Percentiles rank a stretch among this genome's conserved stretches.
phyloP scores from a whole-genome alignment of 805 yeast species.

The Brettanomyces bruxellensis region DNA sequence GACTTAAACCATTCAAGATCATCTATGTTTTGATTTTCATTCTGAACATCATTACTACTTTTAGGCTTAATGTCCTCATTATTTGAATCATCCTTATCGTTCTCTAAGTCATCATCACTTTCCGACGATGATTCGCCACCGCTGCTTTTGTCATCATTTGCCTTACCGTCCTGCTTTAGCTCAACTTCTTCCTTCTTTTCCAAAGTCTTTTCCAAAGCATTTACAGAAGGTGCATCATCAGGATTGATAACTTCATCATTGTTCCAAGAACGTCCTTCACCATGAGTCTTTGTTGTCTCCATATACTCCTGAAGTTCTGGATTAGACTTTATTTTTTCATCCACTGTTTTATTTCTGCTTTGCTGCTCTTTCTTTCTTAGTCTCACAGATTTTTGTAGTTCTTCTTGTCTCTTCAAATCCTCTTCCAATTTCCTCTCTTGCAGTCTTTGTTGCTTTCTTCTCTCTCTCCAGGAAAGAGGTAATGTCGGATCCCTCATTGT shows the following conservation, averaged over 20 bases:
- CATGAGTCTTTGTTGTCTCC: conserved; percentile 72
- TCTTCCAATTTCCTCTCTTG: conserved; percentile 41
- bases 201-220: conserved; percentile 35
- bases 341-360: conserved; percentile 29
- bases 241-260: conserved; percentile 46
- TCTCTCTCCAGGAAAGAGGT: conserved; percentile 56
- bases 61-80: not conserved
- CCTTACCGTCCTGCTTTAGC: conserved; percentile 47
- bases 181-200: conserved; percentile 31
- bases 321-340: conserved; percentile 53
- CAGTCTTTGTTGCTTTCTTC: conserved; percentile 40
- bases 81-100: conserved; percentile 19
- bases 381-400: conserved; percentile 31
- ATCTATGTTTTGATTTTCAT: conserved; percentile 36
- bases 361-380: conserved; percentile 32
- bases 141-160: conserved; percentile 20
- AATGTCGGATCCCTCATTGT: conserved; percentile 77
- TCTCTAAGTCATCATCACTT: conserved; percentile 46
- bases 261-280: conserved; percentile 67
- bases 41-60: conserved; percentile 14
- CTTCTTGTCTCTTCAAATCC: conserved; percentile 39
- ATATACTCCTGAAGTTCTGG: conserved; percentile 71
- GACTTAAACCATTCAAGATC: conserved; percentile 84
- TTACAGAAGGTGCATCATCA: conserved; percentile 35
- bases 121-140: too few species aligned